phyloP scores from a whole-genome alignment of 306 rosid species.

The Begonia masoniana region DNA sequence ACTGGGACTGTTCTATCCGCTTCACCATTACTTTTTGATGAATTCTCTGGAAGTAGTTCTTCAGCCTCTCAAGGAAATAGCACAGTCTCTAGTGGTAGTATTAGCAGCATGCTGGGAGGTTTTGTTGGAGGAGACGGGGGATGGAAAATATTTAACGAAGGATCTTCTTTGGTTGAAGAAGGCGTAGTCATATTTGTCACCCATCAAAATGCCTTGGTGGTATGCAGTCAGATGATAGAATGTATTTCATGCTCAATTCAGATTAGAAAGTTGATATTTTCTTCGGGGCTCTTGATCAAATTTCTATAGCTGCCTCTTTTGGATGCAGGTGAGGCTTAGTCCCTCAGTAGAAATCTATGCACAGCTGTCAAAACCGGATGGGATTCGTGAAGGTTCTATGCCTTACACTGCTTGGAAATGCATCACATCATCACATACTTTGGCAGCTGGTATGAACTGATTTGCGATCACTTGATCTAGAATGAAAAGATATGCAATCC shows the following conservation, averaged over 20 bases:
- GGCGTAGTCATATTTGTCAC: conserved; percentile 92
- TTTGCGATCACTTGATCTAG: too few relatives aligned
- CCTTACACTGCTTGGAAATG: conserved; percentile 97
- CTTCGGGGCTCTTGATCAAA: conserved; percentile 10
- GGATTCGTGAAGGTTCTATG: conserved; percentile 90
- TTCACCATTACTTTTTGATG: conserved; percentile 80
- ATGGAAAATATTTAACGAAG: conserved; percentile 95
- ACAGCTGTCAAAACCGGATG: conserved; percentile 74
- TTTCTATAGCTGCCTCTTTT: conserved; percentile 16
- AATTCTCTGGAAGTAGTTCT: conserved; percentile 43
- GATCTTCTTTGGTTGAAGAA: conserved; percentile 72
- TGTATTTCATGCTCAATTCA: conserved; percentile 22
- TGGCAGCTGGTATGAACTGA: conserved; percentile 2
- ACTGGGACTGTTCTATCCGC: conserved; percentile 81
- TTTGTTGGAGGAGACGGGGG: conserved; percentile 92
- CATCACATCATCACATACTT: conserved; percentile 31
- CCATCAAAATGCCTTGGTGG: conserved; percentile 92
- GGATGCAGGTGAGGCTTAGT: conserved; percentile 59
- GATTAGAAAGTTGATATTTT: conserved; percentile 16
- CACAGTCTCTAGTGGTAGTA: conserved; percentile 50
- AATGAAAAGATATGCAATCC: too few relatives aligned
- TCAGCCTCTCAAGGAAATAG: conserved; percentile 44
- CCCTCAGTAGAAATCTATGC: conserved; percentile 68
- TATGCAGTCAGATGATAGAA: conserved; percentile 46
- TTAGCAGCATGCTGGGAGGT: conserved; percentile 94